Evolutionary conservation across 495 filamentous ascomycete genomes (phyloP).

Genomic region (Podospora anserina): DNA sequence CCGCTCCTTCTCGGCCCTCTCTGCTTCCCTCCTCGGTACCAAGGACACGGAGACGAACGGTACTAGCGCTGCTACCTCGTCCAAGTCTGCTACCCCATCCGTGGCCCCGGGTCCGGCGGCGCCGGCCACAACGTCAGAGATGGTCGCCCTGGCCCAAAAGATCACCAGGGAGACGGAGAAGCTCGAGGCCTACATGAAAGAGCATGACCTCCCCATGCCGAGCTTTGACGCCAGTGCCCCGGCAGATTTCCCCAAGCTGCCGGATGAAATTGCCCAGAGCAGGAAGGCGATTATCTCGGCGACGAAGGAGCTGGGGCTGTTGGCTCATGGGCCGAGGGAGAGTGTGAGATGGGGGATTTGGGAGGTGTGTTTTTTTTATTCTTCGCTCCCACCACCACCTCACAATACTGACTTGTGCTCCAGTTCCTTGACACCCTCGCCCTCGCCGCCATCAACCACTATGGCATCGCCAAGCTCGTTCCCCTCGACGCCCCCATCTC

Average conservation of each 20-base stretch:
- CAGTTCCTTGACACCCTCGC: slow-evolving; percentile 42
- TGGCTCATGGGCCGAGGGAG: slow-evolving; percentile 45
- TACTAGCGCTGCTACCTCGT: not conserved
- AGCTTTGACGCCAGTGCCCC: slow-evolving; percentile 40
- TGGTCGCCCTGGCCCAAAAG: slow-evolving; percentile 38
- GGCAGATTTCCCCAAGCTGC: slow-evolving; percentile 39
- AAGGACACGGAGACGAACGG: slow-evolving; percentile 25
- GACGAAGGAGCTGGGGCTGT: slow-evolving; percentile 37
- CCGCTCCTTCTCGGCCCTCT: slow-evolving; percentile 26
- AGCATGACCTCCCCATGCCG: slow-evolving; percentile 35
- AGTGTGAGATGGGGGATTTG: slow-evolving; percentile 41
- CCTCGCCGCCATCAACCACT: slow-evolving; percentile 41
- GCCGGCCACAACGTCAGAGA: slow-evolving; percentile 31
- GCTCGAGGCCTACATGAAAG: slow-evolving; percentile 40
- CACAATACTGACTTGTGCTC: not conserved
- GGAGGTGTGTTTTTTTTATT: slow-evolving; percentile 30
- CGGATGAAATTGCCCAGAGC: slow-evolving; percentile 36
- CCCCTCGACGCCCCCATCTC: slow-evolving; percentile 40
- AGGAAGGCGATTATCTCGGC: slow-evolving; percentile 39
- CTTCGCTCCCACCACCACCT: not conserved
- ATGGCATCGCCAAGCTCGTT: slow-evolving; percentile 39
- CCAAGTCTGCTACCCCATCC: slow-evolving; percentile 4
- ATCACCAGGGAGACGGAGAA: slow-evolving; percentile 41
- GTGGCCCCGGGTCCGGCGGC: slow-evolving; percentile 2
- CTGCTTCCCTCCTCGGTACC: slow-evolving; percentile 17